Percentiles rank a stretch among this genome's conserved stretches.
phyloP scores from a whole-genome alignment of 2,329 filamentous ascomycete species.

The Lasiodiplodia theobromae region DNA sequence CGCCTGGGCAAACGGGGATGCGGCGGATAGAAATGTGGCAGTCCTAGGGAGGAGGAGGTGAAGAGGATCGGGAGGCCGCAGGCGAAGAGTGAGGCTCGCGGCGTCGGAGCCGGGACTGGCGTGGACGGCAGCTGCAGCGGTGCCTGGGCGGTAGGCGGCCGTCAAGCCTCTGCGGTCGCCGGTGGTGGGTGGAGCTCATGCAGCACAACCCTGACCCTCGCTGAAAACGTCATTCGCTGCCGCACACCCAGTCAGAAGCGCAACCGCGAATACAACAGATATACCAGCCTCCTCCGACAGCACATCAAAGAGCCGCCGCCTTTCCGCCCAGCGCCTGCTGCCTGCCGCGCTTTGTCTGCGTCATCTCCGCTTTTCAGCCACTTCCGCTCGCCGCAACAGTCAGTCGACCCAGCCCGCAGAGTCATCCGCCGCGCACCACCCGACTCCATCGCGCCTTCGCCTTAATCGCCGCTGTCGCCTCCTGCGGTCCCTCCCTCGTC shows the following conservation, averaged over 20 bases:
- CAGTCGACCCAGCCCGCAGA: conserved; percentile 10
- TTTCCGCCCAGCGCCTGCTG: background rate
- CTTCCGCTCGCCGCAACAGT: background rate
- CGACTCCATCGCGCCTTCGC: conserved; percentile 2
- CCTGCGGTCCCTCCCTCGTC: conserved; percentile 1
- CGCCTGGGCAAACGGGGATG: background rate
- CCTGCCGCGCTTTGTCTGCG: conserved; percentile 18
- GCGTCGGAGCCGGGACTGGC: conserved; percentile 19
- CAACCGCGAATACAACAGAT: background rate
- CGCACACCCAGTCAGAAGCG: conserved; percentile 12
- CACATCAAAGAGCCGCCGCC: conserved; percentile 12
- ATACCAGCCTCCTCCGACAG: conserved; percentile 18
- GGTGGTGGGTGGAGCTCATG: conserved; percentile 21
- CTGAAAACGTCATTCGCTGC: conserved; percentile 27
- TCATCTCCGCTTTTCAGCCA: conserved; percentile 13
- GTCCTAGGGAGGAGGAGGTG: background rate
- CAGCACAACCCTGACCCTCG: conserved; percentile 16
- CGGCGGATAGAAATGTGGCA: conserved; percentile 7
- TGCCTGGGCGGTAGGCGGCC: conserved; percentile 19
- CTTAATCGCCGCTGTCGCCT: background rate
- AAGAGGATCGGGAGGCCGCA: background rate
- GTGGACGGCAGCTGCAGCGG: conserved; percentile 18
- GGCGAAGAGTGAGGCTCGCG: conserved; percentile 22
- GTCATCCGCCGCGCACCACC: conserved; percentile 22
- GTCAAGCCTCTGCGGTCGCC: background rate